Percentiles rank a stretch among this genome's conserved stretches.
Evolutionary conservation across 2,329 filamentous ascomycete genomes (phyloP).

Genomic region (Botrytis paeoniae): DNA sequence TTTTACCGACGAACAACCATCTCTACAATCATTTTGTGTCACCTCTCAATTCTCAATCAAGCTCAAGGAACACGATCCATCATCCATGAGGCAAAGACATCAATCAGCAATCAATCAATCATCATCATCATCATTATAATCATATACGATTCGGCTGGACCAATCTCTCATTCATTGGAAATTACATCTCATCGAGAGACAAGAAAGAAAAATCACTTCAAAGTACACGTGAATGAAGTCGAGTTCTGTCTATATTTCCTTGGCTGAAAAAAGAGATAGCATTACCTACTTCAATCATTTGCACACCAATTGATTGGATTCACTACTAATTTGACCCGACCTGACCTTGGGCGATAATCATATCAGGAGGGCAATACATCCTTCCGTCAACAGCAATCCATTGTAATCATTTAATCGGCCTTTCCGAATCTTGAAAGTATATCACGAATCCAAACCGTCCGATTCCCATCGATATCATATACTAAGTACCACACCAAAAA

Average conservation of each 20-base stretch:
- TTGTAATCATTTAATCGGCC: neutral
- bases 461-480: neutral
- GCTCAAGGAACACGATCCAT: conserved; percentile 12
- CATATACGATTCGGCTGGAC: conserved; percentile 7
- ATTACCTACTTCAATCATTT: neutral
- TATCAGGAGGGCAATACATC: neutral
- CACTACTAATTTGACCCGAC: neutral
- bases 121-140: neutral
- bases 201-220: neutral
- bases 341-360: neutral
- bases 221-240: neutral
- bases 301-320: conserved; percentile 6
- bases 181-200: neutral
- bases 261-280: neutral
- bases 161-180: conserved; percentile 2
- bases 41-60: conserved; percentile 5
- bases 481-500: neutral
- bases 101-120: neutral
- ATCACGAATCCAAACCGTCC: neutral
- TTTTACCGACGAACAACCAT: neutral
- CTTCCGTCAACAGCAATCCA: neutral
- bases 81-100: conserved; percentile 7
- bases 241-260: neutral
- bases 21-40: neutral
- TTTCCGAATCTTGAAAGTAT: neutral